Base-by-base conservation (phyloP, 2,329 filamentous ascomycete species). In the Ciborinia camelliae region DNA sequence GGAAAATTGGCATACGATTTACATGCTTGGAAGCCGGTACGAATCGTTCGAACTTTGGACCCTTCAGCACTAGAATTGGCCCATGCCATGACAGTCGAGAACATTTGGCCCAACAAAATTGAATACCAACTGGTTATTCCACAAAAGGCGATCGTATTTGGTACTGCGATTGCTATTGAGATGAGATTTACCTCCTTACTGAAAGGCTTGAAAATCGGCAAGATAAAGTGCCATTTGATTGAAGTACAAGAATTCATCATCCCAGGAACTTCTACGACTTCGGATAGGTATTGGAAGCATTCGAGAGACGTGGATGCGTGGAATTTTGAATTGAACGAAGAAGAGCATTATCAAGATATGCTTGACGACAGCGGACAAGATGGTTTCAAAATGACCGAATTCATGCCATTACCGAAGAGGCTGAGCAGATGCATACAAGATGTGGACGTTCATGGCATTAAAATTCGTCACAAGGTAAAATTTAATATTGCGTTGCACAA, bases 51-150 rank as follows among this genome's bases (percentile, higher is more conserved):
- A 64, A 94, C 91, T 0, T 79, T 93, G 54, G 89, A 91, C 66
- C 84, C 90, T 14, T 88, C 87, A 59, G 89, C 90, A 14, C 81
- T 93, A 65, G 90, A 94, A 74, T 84, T 93, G 68, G 83, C 90
- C 45, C 90, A 98, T 77, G 89, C 92, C 55, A 95, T 97, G 91
- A 91, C 91, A 68, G 93, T 98, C 69, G 93, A 97, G 77, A 97
- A 97, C 74, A 90, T 96, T 68, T 99, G 95, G 95, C 90, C 92
- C 7, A 95, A 97, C 80, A 99, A 99, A 81, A 86, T 98, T 71
- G 91, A 96, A 76, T 99, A 99, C 79, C 94, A 92, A 37, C 92
- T 99, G 68, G 87, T 91, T 65, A 91, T 96, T 14, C 94, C 95
- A 0, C 93, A 92, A 73, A 97, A 97, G 79, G 95, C 95, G 2